A percentile compares a stretch with the other conserved stretches of the same genome.
These are phyloP conservation scores for Ehretia macrophylla DNA, from an alignment of 257 asterid genomes.

Conservation along the genomic window DNA sequence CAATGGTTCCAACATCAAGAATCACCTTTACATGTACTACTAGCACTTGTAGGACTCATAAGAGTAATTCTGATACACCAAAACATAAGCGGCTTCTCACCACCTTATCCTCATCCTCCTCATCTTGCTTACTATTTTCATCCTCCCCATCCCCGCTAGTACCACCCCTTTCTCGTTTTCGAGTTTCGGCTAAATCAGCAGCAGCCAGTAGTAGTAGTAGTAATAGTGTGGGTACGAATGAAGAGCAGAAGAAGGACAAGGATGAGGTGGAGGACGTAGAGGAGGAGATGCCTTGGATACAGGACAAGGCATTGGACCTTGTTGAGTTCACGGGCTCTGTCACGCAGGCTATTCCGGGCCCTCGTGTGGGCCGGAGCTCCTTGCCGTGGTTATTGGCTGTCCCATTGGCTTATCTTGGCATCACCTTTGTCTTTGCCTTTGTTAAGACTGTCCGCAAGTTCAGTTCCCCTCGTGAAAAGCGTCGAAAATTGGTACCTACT, in stretches of 20 bases:
- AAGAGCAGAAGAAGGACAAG: slow-evolving; percentile 24
- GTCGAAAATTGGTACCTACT: slow-evolving; percentile 59
- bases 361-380: slow-evolving; percentile 82
- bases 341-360: slow-evolving; percentile 95
- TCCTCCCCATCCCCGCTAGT: background rate
- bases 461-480: slow-evolving; percentile 73
- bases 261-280: slow-evolving; percentile 61
- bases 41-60: background rate
- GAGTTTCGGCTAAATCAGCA: slow-evolving; percentile 11
- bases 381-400: slow-evolving; percentile 87
- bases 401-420: slow-evolving; percentile 76
- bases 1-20: background rate
- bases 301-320: slow-evolving; percentile 93
- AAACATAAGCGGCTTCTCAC: too few relatives aligned
- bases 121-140: background rate
- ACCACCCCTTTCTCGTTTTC: slow-evolving; percentile 1
- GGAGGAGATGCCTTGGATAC: slow-evolving; percentile 97
- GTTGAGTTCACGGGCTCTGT: slow-evolving; percentile 95
- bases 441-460: slow-evolving; percentile 77
- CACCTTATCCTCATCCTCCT: too few relatives aligned
- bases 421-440: slow-evolving; percentile 75
- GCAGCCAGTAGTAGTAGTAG: slow-evolving; percentile 5
- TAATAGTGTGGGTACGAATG: slow-evolving; percentile 15
- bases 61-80: too few relatives aligned
- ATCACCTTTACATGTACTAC: background rate